Conservation (phyloP, 495 filamentous ascomycete genomes). For the Podospora comata region DNA sequence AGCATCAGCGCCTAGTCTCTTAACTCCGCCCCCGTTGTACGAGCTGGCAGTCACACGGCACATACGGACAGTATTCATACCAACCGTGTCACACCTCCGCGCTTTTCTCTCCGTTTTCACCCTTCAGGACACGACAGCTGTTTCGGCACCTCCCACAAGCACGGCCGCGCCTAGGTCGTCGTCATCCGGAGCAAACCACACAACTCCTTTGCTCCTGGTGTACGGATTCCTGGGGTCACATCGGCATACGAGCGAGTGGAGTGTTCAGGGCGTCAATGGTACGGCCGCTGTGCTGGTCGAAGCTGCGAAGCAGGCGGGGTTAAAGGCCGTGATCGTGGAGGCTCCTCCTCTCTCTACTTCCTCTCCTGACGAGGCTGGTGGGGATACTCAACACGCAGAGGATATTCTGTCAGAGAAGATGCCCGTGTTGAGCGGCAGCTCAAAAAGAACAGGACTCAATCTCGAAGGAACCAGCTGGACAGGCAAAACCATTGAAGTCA, state of each 20-base stretch:
- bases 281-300: constrained; percentile 68
- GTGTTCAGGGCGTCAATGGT: constrained; percentile 73
- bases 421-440: constrained; percentile 61
- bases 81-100: constrained; percentile 71
- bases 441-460: constrained; percentile 40
- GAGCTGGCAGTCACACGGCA: constrained; percentile 64
- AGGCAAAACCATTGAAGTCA: constrained; percentile 65
- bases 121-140: constrained; percentile 29
- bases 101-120: constrained; percentile 64
- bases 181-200: background rate
- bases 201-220: constrained; percentile 50
- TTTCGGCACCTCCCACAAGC: constrained; percentile 27
- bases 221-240: constrained; percentile 68
- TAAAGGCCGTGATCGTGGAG: constrained; percentile 38
- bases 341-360: constrained; percentile 13
- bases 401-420: constrained; percentile 54
- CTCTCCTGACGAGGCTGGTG: background rate
- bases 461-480: constrained; percentile 58
- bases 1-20: constrained; percentile 29
- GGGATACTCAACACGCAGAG: constrained; percentile 25
- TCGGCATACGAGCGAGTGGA: constrained; percentile 72
- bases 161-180: constrained; percentile 9
- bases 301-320: constrained; percentile 46
- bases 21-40: constrained; percentile 61
- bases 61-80: constrained; percentile 66